Conservation (phyloP, 768 basidiomycete genomes). For the Austroboletus eburneus region DNA sequence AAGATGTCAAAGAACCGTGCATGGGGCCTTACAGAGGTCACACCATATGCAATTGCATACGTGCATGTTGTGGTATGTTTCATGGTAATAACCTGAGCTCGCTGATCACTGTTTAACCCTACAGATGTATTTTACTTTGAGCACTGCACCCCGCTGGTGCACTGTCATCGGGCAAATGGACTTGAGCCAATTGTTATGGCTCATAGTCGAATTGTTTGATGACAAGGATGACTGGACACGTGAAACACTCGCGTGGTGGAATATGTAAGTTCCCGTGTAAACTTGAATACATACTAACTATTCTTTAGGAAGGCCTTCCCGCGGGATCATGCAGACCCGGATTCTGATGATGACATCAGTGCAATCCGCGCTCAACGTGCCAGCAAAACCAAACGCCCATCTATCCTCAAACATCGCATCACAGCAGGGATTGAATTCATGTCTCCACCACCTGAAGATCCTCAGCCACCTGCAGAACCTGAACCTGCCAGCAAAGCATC, state of each 20-base stretch:
- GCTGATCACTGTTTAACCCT: background rate
- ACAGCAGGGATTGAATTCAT: background rate
- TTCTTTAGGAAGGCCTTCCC: background rate
- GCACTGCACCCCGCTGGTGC: background rate
- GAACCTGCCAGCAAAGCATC: background rate
- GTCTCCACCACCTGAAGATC: background rate
- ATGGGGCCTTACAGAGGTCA: background rate
- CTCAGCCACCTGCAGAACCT: background rate
- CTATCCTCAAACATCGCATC: background rate
- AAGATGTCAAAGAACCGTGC: background rate
- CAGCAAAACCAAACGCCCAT: background rate
- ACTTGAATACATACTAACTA: background rate
- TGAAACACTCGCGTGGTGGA: background rate
- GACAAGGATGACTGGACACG: background rate
- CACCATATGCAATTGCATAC: background rate
- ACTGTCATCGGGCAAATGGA: background rate
- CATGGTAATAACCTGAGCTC: background rate
- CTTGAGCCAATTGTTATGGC: background rate
- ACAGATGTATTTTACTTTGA: conserved; percentile 1
- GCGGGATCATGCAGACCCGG: background rate
- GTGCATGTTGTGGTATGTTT: background rate
- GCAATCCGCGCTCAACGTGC: background rate
- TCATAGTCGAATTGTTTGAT: background rate
- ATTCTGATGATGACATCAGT: background rate
- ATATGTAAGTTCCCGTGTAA: background rate